phyloP scores from a whole-genome alignment of 306 rosid genomes.

The Quercus gilva region DNA sequence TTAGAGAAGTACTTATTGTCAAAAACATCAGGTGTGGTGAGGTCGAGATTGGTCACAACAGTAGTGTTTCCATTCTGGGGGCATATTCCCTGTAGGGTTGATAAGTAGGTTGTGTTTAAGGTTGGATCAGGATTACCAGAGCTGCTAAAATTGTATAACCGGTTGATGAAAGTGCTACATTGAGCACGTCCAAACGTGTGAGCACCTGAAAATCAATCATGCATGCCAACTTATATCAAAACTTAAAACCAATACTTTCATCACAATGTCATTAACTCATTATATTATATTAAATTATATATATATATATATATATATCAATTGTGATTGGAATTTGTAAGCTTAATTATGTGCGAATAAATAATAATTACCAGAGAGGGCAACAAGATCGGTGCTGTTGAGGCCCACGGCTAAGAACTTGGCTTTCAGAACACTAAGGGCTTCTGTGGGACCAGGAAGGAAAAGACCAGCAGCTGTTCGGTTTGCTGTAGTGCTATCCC shows the following conservation, averaged over 20 bases:
- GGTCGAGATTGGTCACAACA: constrained; percentile 4
- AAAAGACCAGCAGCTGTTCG: constrained; percentile 21
- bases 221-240: background rate
- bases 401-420: constrained; percentile 24
- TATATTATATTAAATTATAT: no score
- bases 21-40: background rate
- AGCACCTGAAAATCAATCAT: constrained; percentile 11
- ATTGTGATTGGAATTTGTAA: background rate
- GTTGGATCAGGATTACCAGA: constrained; percentile 13
- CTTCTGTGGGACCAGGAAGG: constrained; percentile 34
- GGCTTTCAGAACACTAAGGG: constrained; percentile 14
- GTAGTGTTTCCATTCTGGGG: constrained; percentile 3
- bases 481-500: constrained; percentile 49
- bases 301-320: no score
- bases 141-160: constrained; percentile 16
- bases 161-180: background rate
- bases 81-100: constrained; percentile 1
- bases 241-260: background rate
- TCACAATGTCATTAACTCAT: background rate
- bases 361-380: constrained; percentile 52
- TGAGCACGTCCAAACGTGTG: constrained; percentile 31
- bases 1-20: constrained; percentile 23
- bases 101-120: constrained; percentile 15
- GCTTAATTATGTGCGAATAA: background rate
- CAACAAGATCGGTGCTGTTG: constrained; percentile 41